These are phyloP conservation scores for Clarireedia homoeocarpa DNA, from an alignment of 2,329 filamentous ascomycete genomes.

Conservation along the genomic window DNA sequence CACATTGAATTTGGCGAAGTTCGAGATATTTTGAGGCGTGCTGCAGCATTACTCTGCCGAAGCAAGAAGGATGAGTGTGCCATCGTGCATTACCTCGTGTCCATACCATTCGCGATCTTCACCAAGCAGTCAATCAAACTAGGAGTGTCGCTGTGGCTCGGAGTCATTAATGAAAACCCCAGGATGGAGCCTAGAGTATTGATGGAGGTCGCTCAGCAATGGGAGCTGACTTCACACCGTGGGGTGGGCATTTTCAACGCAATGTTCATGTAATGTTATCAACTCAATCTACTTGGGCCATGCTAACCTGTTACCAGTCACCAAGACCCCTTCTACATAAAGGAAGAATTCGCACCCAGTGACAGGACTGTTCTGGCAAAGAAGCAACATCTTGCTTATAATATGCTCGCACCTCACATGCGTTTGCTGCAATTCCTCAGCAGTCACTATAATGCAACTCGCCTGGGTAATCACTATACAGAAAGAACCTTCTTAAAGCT, in stretches of 20 bases:
- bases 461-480: slow-evolving; percentile 74
- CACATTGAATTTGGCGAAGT: slow-evolving; percentile 66
- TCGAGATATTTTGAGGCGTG: slow-evolving; percentile 72
- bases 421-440: slow-evolving; percentile 80
- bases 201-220: slow-evolving; percentile 80
- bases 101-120: slow-evolving; percentile 87
- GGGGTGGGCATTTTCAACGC: slow-evolving; percentile 75
- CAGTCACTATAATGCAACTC: slow-evolving; percentile 90
- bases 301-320: slow-evolving; percentile 42
- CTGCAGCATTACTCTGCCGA: slow-evolving; percentile 78
- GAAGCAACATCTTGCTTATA: slow-evolving; percentile 71
- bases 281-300: background rate
- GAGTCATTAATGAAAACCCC: slow-evolving; percentile 93
- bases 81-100: slow-evolving; percentile 80
- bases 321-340: slow-evolving; percentile 81
- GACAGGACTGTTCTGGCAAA: slow-evolving; percentile 68
- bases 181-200: slow-evolving; percentile 79
- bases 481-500: slow-evolving; percentile 77
- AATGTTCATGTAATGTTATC: slow-evolving; percentile 47
- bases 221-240: slow-evolving; percentile 75
- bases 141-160: slow-evolving; percentile 91
- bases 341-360: slow-evolving; percentile 87
- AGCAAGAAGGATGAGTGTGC: slow-evolving; percentile 67
- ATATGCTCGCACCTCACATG: slow-evolving; percentile 78
- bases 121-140: slow-evolving; percentile 93